A percentile compares a stretch with the other conserved stretches of the same genome.
phyloP scores from a whole-genome alignment of 495 filamentous ascomycete species.

The Penicillium cosmopolitanum region DNA sequence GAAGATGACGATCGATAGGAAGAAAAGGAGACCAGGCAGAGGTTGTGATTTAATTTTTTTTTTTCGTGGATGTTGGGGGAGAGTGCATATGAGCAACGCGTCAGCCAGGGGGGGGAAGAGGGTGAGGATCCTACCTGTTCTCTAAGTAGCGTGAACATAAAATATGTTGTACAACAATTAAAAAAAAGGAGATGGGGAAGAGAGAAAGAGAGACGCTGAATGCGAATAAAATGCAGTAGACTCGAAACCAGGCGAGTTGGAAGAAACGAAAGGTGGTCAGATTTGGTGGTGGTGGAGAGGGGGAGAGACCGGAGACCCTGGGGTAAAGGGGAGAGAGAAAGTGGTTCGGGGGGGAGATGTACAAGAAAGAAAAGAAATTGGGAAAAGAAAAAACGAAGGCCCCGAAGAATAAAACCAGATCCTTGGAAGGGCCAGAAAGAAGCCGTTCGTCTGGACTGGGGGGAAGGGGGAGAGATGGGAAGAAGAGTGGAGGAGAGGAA shows the following conservation, averaged over 20 bases:
- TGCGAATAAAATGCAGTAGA: slow-evolving; percentile 40
- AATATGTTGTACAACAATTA: slow-evolving; percentile 45
- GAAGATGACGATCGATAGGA: slow-evolving; percentile 14
- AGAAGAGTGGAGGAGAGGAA: slow-evolving; percentile 18
- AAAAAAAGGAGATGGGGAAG: slow-evolving; percentile 19
- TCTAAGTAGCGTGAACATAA: slow-evolving; percentile 40
- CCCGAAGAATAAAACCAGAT: slow-evolving; percentile 29
- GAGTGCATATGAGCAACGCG: slow-evolving; percentile 27
- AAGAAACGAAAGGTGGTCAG: slow-evolving; percentile 43
- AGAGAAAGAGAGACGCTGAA: slow-evolving; percentile 24
- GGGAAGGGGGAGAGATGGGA: slow-evolving; percentile 14
- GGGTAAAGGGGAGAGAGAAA: slow-evolving; percentile 24
- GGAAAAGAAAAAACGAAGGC: slow-evolving; percentile 18
- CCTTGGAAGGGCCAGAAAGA: slow-evolving; percentile 35
- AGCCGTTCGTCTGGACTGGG: slow-evolving; percentile 31
- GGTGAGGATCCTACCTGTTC: slow-evolving; percentile 38
- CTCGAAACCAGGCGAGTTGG: slow-evolving; percentile 42
- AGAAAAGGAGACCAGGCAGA: slow-evolving; percentile 20
- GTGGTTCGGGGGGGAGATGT: slow-evolving; percentile 39
- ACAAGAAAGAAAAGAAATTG: slow-evolving; percentile 31
- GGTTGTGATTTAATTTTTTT: slow-evolving; percentile 18
- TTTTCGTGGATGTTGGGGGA: slow-evolving; percentile 19
- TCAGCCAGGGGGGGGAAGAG: slow-evolving; percentile 28
- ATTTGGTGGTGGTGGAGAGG: slow-evolving; percentile 24
- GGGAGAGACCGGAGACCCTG: slow-evolving; percentile 15